phyloP scores from a whole-genome alignment of 2,329 filamentous ascomycete genomes.

The Penicillium sp. region DNA sequence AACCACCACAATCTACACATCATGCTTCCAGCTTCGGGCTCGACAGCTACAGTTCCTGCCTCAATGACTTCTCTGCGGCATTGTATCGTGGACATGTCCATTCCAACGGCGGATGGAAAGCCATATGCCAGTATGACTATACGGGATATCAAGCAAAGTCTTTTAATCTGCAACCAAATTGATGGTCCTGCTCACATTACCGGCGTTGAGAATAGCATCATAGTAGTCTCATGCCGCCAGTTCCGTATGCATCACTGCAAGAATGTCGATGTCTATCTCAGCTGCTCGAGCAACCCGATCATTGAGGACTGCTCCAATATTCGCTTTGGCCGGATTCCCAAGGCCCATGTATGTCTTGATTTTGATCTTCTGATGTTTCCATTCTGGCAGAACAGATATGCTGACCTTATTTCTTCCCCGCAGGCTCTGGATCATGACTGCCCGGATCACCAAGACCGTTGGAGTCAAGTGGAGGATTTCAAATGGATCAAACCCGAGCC shows the following conservation, averaged over 20 bases:
- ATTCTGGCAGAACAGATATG: background rate
- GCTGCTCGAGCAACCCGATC: constrained; percentile 80
- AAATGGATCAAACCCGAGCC: constrained; percentile 87
- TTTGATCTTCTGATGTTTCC: background rate
- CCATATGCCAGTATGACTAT: constrained; percentile 71
- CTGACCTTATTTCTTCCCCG: constrained; percentile 6
- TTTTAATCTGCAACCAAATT: constrained; percentile 77
- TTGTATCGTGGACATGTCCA: constrained; percentile 79
- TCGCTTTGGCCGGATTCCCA: constrained; percentile 74
- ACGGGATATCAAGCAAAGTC: constrained; percentile 66
- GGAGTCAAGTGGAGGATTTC: constrained; percentile 93
- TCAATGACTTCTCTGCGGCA: constrained; percentile 66
- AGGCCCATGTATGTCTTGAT: constrained; percentile 61
- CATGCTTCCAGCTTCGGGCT: constrained; percentile 69
- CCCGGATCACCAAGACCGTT: constrained; percentile 60
- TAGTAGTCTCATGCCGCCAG: constrained; percentile 80
- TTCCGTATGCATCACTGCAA: constrained; percentile 87
- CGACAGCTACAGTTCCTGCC: constrained; percentile 70
- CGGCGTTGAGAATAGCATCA: constrained; percentile 65
- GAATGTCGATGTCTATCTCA: constrained; percentile 79
- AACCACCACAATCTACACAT: constrained; percentile 71
- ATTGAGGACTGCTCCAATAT: constrained; percentile 84
- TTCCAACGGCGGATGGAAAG: constrained; percentile 55
- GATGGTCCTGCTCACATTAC: constrained; percentile 83
- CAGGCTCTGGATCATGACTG: constrained; percentile 34